A percentile compares a stretch with the other conserved stretches of the same genome.
phyloP scores from a whole-genome alignment of 169 alveolate genomes.

The Plasmodium berghei region DNA sequence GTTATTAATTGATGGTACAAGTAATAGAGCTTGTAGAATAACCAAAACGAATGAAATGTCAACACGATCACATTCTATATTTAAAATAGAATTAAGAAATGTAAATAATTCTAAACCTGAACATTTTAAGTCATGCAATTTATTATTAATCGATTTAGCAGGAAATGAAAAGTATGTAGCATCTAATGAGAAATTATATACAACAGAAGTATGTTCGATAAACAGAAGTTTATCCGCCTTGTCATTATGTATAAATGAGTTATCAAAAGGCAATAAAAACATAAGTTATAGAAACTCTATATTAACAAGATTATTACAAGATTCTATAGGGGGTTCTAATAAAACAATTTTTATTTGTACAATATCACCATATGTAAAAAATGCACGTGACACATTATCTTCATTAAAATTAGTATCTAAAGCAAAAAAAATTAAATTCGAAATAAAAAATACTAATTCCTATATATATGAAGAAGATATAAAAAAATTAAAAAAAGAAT shows the following conservation, averaged over 20 bases:
- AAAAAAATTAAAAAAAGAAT: slow-evolving; percentile 59
- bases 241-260: slow-evolving; percentile 81
- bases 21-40: slow-evolving; percentile 85
- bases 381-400: slow-evolving; percentile 80
- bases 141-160: slow-evolving; percentile 64
- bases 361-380: slow-evolving; percentile 77
- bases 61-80: slow-evolving; percentile 88
- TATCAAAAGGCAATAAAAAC: slow-evolving; percentile 78
- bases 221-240: slow-evolving; percentile 83
- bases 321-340: slow-evolving; percentile 79
- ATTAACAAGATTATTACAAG: slow-evolving; percentile 78
- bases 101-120: slow-evolving; percentile 39
- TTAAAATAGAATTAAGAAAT: slow-evolving; percentile 81
- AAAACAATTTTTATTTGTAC: slow-evolving; percentile 84
- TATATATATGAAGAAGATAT: slow-evolving; percentile 55
- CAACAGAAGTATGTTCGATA: slow-evolving; percentile 84
- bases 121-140: slow-evolving; percentile 33
- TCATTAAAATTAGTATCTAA: slow-evolving; percentile 80
- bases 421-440: slow-evolving; percentile 79
- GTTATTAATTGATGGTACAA: slow-evolving; percentile 83
- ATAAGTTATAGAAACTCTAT: slow-evolving; percentile 70
- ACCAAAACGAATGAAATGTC: slow-evolving; percentile 87
- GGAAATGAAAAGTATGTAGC: slow-evolving; percentile 83
- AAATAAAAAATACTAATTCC: slow-evolving; percentile 18
- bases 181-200: slow-evolving; percentile 77